These are phyloP conservation scores for Postia placenta DNA, from an alignment of 768 basidiomycete species.

Conservation along the genomic window DNA sequence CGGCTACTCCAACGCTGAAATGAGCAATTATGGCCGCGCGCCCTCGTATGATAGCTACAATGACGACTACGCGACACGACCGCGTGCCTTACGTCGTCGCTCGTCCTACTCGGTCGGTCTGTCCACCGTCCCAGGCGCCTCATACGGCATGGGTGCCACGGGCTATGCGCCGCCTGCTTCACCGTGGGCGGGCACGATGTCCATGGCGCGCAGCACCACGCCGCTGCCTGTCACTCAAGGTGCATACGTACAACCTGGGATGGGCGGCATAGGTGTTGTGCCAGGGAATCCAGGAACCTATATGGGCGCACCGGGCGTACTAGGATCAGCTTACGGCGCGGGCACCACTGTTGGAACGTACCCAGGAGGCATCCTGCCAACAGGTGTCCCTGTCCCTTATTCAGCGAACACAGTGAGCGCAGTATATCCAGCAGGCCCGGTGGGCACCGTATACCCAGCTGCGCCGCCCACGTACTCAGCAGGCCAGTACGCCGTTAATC, in stretches of 20 bases:
- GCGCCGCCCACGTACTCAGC: neutral
- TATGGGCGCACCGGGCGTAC: neutral
- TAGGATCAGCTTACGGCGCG: neutral
- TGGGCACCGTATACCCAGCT: neutral
- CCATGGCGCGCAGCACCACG: neutral
- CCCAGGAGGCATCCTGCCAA: too few relatives aligned
- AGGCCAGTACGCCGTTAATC: neutral
- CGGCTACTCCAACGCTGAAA: neutral
- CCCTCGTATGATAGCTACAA: neutral
- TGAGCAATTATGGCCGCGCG: neutral
- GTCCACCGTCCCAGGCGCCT: neutral
- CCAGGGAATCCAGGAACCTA: neutral
- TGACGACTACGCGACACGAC: neutral
- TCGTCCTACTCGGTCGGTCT: neutral
- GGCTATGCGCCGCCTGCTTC: neutral
- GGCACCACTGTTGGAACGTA: neutral
- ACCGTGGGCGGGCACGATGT: neutral
- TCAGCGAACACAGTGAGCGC: too few relatives aligned
- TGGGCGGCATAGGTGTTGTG: neutral
- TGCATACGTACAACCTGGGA: neutral
- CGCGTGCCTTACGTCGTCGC: neutral
- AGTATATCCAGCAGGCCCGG: neutral
- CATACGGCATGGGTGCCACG: neutral
- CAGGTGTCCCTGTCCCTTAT: too few relatives aligned
- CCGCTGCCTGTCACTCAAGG: neutral